Base-by-base conservation (phyloP, 345 rosid species). In the Populus alba region DNA sequence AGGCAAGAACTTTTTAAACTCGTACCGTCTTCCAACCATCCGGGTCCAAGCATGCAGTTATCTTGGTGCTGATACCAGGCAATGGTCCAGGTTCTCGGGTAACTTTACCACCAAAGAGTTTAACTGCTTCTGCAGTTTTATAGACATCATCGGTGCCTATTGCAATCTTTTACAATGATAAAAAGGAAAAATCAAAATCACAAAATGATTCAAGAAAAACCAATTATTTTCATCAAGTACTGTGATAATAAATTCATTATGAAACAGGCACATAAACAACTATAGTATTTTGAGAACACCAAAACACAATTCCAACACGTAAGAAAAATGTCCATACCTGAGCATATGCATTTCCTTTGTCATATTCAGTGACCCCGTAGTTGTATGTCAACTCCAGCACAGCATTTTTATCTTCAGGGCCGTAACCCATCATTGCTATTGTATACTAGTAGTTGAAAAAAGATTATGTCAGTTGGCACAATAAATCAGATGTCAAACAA, bases 11-110 rank as follows among this genome's bases (percentile, higher is more conserved):
- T 16, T 49, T 43, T 57, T 29, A 27, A 51, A 79, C 45, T 17
- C 75, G 2, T 80, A 96, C 99, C 92, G 99, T 69, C 81, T 96
- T 96, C 99, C 99, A 96, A 76, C 98, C 98, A 71, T 96, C 98
- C 23, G 99, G 97, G 87, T 96, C 98, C 82, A 96, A 84, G 89
- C 98, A 96, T 22, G 97, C 97, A 20, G 97, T 94, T 77, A 96
- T 96, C 89, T 94, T 96, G 69, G 98, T 96, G 83, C 79, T 92
- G 81, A 94, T 92, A 71, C 98, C 98, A 80, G 97, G 99, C 78
- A 94, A 87, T 0, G 99, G 99, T 76, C 99, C 99, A 75, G 99
- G 97, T 75, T 96, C 94, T 76, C 97, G 88, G 6, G 93, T 94
- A 74, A 96, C 74, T 87, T 94, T 96, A 51, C 99, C 99, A 15